Percentiles rank a stretch among this genome's conserved stretches.
These are phyloP conservation scores for Aciculoconidium aculeatum DNA, from an alignment of 805 yeast species.

Conservation along the genomic window DNA sequence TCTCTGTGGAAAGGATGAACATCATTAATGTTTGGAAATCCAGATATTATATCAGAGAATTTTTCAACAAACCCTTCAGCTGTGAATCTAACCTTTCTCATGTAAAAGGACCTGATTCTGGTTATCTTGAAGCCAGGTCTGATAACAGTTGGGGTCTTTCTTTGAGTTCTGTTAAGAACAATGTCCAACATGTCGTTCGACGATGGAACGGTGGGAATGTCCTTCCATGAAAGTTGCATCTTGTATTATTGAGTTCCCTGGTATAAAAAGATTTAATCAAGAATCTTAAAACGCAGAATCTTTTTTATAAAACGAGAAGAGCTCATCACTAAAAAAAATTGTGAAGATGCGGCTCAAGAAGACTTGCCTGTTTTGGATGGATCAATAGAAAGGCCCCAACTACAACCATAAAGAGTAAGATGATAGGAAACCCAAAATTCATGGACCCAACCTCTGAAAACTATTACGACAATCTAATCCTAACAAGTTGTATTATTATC, in stretches of 20 bases:
- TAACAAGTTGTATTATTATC: too few species aligned
- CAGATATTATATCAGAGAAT: conserved; percentile 74
- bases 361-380: conserved; percentile 8
- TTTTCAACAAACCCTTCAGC: conserved; percentile 95
- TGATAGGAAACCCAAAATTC: too few species aligned
- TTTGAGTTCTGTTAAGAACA: conserved; percentile 93
- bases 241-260: too few species aligned
- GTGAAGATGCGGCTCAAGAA: conserved; percentile 9
- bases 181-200: conserved; percentile 93
- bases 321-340: conserved; percentile 9
- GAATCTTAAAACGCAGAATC: too few species aligned
- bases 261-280: too few species aligned
- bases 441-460: too few species aligned
- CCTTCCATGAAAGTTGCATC: conserved; percentile 98
- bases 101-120: conserved; percentile 93
- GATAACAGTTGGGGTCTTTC: conserved; percentile 98
- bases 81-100: conserved; percentile 96
- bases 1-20: conserved; percentile 98
- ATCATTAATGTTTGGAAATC: conserved; percentile 95
- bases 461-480: too few species aligned
- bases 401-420: too few species aligned
- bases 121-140: conserved; percentile 95
- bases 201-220: conserved; percentile 91
- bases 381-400: too few species aligned
- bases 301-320: too few species aligned